Percentiles rank a stretch among this genome's conserved stretches.
Evolutionary conservation across 106 monocot species (phyloP).

Genomic region (Dendrobium officinale): DNA sequence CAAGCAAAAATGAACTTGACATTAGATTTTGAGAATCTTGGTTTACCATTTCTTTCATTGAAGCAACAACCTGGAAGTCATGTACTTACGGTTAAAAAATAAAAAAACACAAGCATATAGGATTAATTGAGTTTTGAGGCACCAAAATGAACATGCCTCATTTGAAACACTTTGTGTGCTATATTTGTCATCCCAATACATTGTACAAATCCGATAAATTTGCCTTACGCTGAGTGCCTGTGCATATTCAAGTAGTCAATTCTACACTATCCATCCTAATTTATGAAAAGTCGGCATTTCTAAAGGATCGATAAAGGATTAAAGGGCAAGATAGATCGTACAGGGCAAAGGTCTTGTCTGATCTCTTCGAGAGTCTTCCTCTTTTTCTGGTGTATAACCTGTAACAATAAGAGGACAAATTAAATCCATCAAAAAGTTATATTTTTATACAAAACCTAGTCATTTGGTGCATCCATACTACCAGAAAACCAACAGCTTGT

Average conservation of each 20-base stretch:
- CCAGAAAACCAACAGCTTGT: constrained; percentile 97
- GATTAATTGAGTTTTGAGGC: background rate
- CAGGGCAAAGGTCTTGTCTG: constrained; percentile 92
- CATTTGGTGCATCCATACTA: constrained; percentile 24
- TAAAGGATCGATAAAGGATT: background rate
- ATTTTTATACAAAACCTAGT: background rate
- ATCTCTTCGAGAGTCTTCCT: constrained; percentile 91
- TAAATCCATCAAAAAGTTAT: background rate
- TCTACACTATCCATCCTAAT: background rate
- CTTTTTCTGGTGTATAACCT: constrained; percentile 98
- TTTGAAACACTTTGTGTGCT: constrained; percentile 84
- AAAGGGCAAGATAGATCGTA: constrained; percentile 15
- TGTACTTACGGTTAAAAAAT: background rate
- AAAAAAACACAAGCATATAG: background rate
- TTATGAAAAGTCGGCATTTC: background rate
- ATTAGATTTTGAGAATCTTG: constrained; percentile 69
- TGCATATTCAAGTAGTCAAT: constrained; percentile 3
- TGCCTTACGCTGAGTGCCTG: constrained; percentile 84
- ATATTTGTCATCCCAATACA: constrained; percentile 99
- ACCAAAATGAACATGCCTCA: constrained; percentile 43
- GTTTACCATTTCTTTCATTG: constrained; percentile 84
- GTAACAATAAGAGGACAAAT: constrained; percentile 6
- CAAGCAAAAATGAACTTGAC: constrained; percentile 92
- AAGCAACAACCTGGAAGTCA: constrained; percentile 62
- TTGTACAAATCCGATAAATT: constrained; percentile 95